Percentiles rank a stretch among this genome's conserved stretches.
Conservation (phyloP, 176 grass and related monocot genomes). For the Neostapfia colusana region DNA sequence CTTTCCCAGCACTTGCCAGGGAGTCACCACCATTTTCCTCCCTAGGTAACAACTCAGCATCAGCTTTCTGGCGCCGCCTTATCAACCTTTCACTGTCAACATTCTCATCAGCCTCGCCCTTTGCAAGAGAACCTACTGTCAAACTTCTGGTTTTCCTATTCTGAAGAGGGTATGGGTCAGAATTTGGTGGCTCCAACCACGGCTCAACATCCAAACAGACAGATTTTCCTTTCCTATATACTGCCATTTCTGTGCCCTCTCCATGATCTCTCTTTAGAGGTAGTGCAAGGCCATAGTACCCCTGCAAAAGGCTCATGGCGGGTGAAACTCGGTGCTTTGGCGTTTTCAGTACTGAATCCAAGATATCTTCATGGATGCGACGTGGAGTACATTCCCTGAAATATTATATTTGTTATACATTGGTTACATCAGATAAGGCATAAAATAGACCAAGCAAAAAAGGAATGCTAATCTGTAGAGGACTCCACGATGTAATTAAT, state of each 20-base stretch:
- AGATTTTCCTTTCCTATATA: constrained; percentile 48
- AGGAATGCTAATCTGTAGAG: not conserved
- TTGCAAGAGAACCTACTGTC: constrained; percentile 39
- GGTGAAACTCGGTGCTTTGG: constrained; percentile 59
- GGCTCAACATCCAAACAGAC: constrained; percentile 64
- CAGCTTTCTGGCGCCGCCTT: constrained; percentile 67
- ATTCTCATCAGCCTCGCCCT: constrained; percentile 56
- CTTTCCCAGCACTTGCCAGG: constrained; percentile 61
- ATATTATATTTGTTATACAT: constrained; percentile 15
- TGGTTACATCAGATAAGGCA: constrained; percentile 21
- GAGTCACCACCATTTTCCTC: constrained; percentile 61
- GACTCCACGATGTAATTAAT: not conserved
- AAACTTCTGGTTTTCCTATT: constrained; percentile 58
- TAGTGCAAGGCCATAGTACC: constrained; percentile 77
- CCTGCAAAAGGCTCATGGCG: constrained; percentile 88
- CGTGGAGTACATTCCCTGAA: constrained; percentile 71
- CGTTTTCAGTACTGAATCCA: constrained; percentile 74
- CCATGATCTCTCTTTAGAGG: constrained; percentile 48
- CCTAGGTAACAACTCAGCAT: constrained; percentile 52
- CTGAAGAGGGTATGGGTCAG: constrained; percentile 46
- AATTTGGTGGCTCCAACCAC: constrained; percentile 52
- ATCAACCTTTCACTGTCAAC: constrained; percentile 57
- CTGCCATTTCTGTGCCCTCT: constrained; percentile 50
- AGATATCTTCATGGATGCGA: constrained; percentile 56
- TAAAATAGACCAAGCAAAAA: not conserved